A percentile compares a stretch with the other conserved stretches of the same genome.
Conservation (phyloP, 371 early-diverging fungal species). For the Saksenaea vasiformis region DNA sequence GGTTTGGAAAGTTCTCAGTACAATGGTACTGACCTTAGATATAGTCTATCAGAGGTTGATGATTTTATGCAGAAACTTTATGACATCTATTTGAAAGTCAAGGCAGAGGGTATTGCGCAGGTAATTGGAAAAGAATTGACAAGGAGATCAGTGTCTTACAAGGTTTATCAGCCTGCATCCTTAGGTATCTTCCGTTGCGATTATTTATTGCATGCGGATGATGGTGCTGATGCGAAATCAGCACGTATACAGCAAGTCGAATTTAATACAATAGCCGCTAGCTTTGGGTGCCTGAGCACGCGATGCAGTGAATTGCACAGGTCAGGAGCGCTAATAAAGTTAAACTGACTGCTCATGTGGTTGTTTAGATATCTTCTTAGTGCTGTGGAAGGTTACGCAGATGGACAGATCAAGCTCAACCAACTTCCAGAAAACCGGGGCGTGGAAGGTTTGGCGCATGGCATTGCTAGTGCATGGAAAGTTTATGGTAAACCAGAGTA, state of each 20-base stretch:
- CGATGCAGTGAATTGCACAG: constrained; percentile 78
- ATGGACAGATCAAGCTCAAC: constrained; percentile 39
- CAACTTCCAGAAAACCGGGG: constrained; percentile 78
- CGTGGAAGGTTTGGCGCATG: constrained; percentile 71
- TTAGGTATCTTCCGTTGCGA: constrained; percentile 93
- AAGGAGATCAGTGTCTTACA: not conserved
- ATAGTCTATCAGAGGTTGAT: constrained; percentile 79
- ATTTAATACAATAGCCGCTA: constrained; percentile 94
- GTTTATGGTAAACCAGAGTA: constrained; percentile 77
- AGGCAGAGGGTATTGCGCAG: constrained; percentile 64
- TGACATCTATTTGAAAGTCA: constrained; percentile 72
- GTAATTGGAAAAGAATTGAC: constrained; percentile 31
- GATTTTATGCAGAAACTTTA: constrained; percentile 81
- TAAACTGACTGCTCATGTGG: not conserved
- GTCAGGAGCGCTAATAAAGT: constrained; percentile 39
- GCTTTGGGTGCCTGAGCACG: constrained; percentile 86
- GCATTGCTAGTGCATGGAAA: constrained; percentile 81
- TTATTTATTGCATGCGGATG: constrained; percentile 82
- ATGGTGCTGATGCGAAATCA: constrained; percentile 34
- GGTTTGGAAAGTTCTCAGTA: not conserved
- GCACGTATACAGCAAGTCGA: constrained; percentile 90
- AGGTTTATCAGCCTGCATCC: constrained; percentile 55
- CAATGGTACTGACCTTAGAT: not conserved
- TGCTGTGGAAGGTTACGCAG: constrained; percentile 56
- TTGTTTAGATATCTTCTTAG: constrained; percentile 56